These are phyloP conservation scores for Coemansia sp. DNA, from an alignment of 192 early-diverging fungal genomes.

Conservation along the genomic window DNA sequence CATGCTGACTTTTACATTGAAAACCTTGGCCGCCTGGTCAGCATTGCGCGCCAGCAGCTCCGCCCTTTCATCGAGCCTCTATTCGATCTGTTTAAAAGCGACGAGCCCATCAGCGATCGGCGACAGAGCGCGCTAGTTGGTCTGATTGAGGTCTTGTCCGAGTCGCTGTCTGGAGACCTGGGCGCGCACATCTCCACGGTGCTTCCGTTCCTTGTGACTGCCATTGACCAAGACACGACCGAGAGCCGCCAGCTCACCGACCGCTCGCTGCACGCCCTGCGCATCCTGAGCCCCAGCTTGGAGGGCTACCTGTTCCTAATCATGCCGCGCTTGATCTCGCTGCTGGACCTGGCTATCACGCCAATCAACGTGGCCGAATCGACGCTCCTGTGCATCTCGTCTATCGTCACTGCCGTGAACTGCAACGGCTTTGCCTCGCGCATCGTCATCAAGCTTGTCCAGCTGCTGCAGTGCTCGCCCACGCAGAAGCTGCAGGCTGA, in stretches of 20 bases:
- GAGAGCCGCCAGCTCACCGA: slow-evolving; percentile 68
- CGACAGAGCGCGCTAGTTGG: slow-evolving; percentile 73
- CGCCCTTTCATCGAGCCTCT: slow-evolving; percentile 84
- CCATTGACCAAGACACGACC: slow-evolving; percentile 78
- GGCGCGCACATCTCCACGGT: slow-evolving; percentile 81
- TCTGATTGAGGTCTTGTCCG: slow-evolving; percentile 84
- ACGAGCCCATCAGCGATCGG: slow-evolving; percentile 68
- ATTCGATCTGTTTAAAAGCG: slow-evolving; percentile 80
- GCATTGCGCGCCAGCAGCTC: slow-evolving; percentile 87
- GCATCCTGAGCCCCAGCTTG: slow-evolving; percentile 82
- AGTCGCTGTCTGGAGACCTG: slow-evolving; percentile 87
- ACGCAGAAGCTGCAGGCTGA: slow-evolving; percentile 60
- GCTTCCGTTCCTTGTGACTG: slow-evolving; percentile 81
- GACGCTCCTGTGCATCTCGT: slow-evolving; percentile 72
- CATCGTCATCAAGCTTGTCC: slow-evolving; percentile 83
- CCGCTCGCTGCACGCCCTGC: slow-evolving; percentile 76
- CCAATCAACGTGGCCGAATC: slow-evolving; percentile 63
- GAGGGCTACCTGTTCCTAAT: slow-evolving; percentile 94
- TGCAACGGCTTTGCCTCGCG: slow-evolving; percentile 86
- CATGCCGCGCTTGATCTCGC: slow-evolving; percentile 78
- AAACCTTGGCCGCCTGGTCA: slow-evolving; percentile 78
- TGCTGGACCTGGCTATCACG: slow-evolving; percentile 75
- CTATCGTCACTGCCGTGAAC: slow-evolving; percentile 76
- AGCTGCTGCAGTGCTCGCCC: slow-evolving; percentile 62
- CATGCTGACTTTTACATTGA: slow-evolving; percentile 94